A percentile compares a stretch with the other conserved stretches of the same genome.
Evolutionary conservation across 1,139 yeast genomes (phyloP).

Genomic region (Saccharomyces hybrid): DNA sequence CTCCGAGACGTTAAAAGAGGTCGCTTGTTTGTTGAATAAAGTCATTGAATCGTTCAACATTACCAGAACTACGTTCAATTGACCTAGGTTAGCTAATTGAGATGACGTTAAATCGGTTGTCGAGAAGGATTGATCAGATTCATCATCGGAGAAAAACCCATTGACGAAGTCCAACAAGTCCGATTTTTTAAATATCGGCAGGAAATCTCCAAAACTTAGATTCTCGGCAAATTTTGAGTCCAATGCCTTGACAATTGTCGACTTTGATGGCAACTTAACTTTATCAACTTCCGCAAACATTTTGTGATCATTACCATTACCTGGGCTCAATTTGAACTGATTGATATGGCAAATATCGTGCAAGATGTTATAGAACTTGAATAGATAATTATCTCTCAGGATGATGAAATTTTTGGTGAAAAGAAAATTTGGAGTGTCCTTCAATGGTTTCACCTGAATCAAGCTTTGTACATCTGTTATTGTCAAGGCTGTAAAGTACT

Average conservation of each 20-base stretch:
- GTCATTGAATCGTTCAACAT: not conserved
- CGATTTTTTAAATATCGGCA: not conserved
- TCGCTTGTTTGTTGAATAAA: not conserved
- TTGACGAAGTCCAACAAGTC: not conserved
- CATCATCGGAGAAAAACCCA: too few relatives aligned
- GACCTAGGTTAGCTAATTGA: too few relatives aligned
- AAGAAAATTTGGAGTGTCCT: constrained; percentile 1
- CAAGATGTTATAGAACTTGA: not conserved
- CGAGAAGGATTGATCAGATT: too few relatives aligned
- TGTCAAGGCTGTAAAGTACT: not conserved
- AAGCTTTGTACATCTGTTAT: not conserved
- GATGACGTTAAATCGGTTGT: too few relatives aligned
- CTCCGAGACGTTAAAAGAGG: not conserved
- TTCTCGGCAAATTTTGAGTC: not conserved
- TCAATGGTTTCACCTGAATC: not conserved
- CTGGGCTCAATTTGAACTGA: not conserved
- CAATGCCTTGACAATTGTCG: not conserved
- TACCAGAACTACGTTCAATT: not conserved
- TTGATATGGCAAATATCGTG: not conserved
- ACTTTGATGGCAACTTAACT: not conserved
- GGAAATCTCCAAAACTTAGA: not conserved
- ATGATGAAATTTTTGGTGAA: not conserved
- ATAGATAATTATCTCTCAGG: not conserved
- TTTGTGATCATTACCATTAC: not conserved
- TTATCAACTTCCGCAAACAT: not conserved